Percentiles rank a stretch among this genome's conserved stretches.
Conservation (phyloP, 169 alveolate genomes). For the Theileria parva region DNA sequence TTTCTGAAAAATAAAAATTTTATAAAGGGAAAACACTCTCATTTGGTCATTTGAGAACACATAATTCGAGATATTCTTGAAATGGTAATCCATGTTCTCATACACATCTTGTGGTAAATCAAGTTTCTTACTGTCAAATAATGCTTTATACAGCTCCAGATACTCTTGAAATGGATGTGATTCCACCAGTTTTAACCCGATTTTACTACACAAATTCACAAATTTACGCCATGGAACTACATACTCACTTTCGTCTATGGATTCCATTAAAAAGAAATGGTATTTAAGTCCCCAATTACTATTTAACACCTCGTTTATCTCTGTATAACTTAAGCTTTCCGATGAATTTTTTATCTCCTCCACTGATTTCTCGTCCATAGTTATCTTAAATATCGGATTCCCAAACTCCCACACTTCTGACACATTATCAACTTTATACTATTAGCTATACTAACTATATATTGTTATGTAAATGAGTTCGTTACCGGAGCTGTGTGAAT, state of each 20-base stretch:
- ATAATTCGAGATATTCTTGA: slow-evolving; percentile 12
- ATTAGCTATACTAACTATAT: neutral
- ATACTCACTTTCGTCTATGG: slow-evolving; percentile 77
- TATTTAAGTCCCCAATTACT: slow-evolving; percentile 69
- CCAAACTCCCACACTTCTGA: slow-evolving; percentile 55
- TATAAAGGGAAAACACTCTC: slow-evolving; percentile 55
- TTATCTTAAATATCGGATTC: slow-evolving; percentile 54
- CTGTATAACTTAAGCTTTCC: neutral
- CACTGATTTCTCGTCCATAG: slow-evolving; percentile 40
- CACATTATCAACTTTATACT: neutral
- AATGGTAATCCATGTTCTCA: slow-evolving; percentile 42
- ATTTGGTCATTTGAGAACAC: slow-evolving; percentile 43
- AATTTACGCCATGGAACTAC: slow-evolving; percentile 73
- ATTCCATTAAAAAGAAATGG: slow-evolving; percentile 73
- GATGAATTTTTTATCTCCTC: slow-evolving; percentile 19
- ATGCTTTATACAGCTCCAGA: slow-evolving; percentile 17
- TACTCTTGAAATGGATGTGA: slow-evolving; percentile 60
- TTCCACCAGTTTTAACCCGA: slow-evolving; percentile 54
- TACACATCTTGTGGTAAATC: slow-evolving; percentile 28
- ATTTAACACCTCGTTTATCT: slow-evolving; percentile 38
- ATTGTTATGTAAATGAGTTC: no score
- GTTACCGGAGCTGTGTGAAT: no score
- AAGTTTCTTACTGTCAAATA: neutral
- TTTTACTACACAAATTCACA: slow-evolving; percentile 20
- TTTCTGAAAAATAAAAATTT: slow-evolving; percentile 62